Evolutionary conservation across 2,329 filamentous ascomycete species (phyloP).

Genomic region (Ophiognomonia clavigignenti-juglandacearum): DNA sequence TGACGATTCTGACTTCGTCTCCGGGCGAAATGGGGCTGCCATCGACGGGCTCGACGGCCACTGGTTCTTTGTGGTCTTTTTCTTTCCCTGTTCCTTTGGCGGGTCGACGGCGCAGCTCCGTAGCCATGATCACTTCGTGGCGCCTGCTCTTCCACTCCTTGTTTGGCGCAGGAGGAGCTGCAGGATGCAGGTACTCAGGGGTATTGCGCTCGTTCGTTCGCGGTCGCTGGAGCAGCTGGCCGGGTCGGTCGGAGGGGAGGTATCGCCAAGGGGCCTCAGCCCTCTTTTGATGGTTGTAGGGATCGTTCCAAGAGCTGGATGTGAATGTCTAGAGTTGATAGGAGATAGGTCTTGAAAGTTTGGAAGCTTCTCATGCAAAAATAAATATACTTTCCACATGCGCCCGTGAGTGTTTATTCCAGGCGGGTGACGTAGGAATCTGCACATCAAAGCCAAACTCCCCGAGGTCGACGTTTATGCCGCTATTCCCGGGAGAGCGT

Average conservation of each 20-base stretch:
- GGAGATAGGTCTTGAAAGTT: not conserved
- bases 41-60: slow-evolving; percentile 23
- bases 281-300: not conserved
- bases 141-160: not conserved
- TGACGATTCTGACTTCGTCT: slow-evolving; percentile 38
- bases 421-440: no score
- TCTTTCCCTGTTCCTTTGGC: slow-evolving; percentile 18
- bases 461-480: no score
- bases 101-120: slow-evolving; percentile 17
- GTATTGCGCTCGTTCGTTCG: no score
- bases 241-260: not conserved
- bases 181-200: no score
- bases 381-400: no score
- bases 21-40: slow-evolving; percentile 29
- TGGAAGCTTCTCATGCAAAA: not conserved
- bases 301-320: not conserved
- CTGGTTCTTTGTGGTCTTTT: slow-evolving; percentile 21
- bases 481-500: no score
- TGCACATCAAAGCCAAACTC: no score
- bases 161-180: not conserved
- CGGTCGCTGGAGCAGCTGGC: not conserved
- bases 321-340: not conserved
- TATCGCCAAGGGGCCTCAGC: slow-evolving; percentile 1
- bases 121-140: slow-evolving; percentile 12
- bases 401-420: no score